Conservation (phyloP, 2,329 filamentous ascomycete genomes). For the Balansia obtecta region DNA sequence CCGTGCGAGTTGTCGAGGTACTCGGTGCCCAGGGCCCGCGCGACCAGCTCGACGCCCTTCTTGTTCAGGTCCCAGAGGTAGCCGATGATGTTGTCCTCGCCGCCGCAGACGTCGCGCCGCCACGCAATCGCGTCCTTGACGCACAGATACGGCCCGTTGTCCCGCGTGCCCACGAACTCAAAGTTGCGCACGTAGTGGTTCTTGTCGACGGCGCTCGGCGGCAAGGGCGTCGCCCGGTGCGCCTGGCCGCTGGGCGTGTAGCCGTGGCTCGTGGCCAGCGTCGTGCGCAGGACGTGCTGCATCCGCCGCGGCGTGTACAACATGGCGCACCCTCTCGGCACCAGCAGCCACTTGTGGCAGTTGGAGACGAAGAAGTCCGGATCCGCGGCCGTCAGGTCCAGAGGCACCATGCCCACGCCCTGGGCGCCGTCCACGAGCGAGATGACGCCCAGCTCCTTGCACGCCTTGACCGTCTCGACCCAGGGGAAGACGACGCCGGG, state of each 20-base stretch:
- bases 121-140: constrained; percentile 61
- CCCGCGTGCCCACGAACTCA: constrained; percentile 64
- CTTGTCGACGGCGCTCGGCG: constrained; percentile 26
- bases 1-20: constrained; percentile 54
- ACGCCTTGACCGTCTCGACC: constrained; percentile 50
- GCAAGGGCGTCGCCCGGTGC: constrained; percentile 25
- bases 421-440: constrained; percentile 79
- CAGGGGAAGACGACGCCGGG: constrained; percentile 76
- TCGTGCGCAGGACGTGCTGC: constrained; percentile 61
- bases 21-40: constrained; percentile 53
- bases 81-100: constrained; percentile 54
- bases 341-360: constrained; percentile 82
- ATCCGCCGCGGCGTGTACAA: constrained; percentile 69
- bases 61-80: constrained; percentile 54
- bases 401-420: constrained; percentile 62
- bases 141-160: constrained; percentile 60
- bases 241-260: constrained; percentile 39
- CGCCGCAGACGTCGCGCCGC: constrained; percentile 55
- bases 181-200: constrained; percentile 57
- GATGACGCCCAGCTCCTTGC: constrained; percentile 53
- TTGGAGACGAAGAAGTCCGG: constrained; percentile 84
- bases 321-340: constrained; percentile 67
- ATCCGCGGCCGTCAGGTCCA: constrained; percentile 54
- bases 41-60: constrained; percentile 48
- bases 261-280: constrained; percentile 70